These are phyloP conservation scores for Saccharomyces hybrid DNA, from an alignment of 1,139 yeast genomes.

Conservation along the genomic window DNA sequence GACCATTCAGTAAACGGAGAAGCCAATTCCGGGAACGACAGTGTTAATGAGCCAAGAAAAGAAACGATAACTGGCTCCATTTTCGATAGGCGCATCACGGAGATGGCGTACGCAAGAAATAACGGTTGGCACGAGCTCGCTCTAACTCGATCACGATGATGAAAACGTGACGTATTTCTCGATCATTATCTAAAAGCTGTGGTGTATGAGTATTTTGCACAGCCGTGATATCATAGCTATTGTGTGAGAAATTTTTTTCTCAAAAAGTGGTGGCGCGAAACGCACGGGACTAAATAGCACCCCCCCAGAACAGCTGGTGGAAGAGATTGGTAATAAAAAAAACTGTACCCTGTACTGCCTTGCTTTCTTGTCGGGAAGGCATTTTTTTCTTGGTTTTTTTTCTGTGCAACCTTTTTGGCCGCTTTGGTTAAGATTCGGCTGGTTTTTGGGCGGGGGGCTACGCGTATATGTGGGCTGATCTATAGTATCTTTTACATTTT, in stretches of 20 bases:
- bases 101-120: constrained; percentile 2
- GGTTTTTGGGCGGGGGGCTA: background rate
- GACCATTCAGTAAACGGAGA: background rate
- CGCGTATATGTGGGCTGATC: background rate
- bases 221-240: background rate
- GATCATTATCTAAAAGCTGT: background rate
- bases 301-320: background rate
- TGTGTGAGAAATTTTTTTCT: background rate
- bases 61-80: constrained; percentile 8
- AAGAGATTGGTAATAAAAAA: too few relatives aligned
- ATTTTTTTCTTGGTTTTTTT: background rate
- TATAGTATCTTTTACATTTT: background rate
- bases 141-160: background rate
- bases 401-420: background rate
- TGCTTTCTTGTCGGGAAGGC: background rate
- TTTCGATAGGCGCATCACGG: constrained; percentile 6
- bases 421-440: background rate
- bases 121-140: constrained; percentile 7
- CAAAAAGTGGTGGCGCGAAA: background rate
- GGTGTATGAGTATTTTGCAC: background rate
- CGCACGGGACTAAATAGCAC: background rate
- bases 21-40: background rate
- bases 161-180: background rate
- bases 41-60: background rate
- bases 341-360: background rate